Evolutionary conservation across 2,329 filamentous ascomycete species (phyloP).

Genomic region (Diaporthe capsici): DNA sequence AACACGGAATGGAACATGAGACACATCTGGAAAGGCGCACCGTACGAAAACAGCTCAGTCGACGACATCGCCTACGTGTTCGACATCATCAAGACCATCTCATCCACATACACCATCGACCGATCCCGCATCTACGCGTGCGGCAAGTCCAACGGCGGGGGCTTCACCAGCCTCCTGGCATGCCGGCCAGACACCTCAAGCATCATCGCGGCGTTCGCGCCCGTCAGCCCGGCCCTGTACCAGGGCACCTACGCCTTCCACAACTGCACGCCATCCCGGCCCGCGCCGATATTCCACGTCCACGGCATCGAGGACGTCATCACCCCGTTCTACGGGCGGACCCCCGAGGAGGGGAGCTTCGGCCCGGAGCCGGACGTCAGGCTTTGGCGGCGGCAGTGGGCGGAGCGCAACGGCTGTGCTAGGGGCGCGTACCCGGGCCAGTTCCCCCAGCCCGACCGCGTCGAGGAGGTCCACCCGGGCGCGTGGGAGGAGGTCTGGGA

Average conservation of each 20-base stretch:
- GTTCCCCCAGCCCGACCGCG: constrained; percentile 39
- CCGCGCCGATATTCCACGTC: constrained; percentile 42
- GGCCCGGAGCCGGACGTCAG: constrained; percentile 43
- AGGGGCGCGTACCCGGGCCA: constrained; percentile 39
- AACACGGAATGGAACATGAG: constrained; percentile 46
- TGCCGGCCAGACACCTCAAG: constrained; percentile 43
- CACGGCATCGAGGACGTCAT: constrained; percentile 43
- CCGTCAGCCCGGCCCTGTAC: constrained; percentile 44
- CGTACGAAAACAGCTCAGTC: constrained; percentile 46
- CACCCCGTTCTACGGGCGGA: constrained; percentile 42
- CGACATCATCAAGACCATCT: constrained; percentile 45
- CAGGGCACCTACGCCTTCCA: constrained; percentile 42
- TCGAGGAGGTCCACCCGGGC: constrained; percentile 41
- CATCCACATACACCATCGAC: constrained; percentile 44
- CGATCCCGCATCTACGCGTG: constrained; percentile 43
- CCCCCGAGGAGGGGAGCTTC: constrained; percentile 39
- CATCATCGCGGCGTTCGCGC: constrained; percentile 43
- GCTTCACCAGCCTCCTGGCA: constrained; percentile 43
- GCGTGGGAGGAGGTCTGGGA: constrained; percentile 44
- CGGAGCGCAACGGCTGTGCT: constrained; percentile 42
- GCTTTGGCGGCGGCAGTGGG: constrained; percentile 43
- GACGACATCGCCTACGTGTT: constrained; percentile 47
- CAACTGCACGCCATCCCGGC: constrained; percentile 40
- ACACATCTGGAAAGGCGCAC: constrained; percentile 47
- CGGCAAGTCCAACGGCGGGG: constrained; percentile 45